phyloP scores from a whole-genome alignment of 2,329 filamentous ascomycete species.

The Alternaria hordeiaustralica region DNA sequence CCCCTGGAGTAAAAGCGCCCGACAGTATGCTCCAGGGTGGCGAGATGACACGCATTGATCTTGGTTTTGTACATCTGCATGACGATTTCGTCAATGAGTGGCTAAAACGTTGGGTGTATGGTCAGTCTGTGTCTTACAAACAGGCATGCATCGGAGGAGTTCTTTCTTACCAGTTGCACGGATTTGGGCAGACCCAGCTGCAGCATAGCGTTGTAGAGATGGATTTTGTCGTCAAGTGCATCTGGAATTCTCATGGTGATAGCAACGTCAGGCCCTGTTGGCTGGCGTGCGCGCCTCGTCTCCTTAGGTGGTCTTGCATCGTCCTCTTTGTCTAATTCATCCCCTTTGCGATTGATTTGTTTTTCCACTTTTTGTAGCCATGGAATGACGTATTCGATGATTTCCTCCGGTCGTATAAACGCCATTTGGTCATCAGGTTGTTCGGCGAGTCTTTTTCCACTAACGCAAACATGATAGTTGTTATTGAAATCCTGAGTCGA shows the following conservation, averaged over 20 bases:
- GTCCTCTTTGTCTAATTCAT: too few species aligned
- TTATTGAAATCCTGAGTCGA: background rate
- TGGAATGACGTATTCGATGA: constrained; percentile 18
- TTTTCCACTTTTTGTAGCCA: constrained; percentile 17
- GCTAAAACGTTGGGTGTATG: background rate
- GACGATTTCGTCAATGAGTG: constrained; percentile 19
- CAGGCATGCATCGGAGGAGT: background rate
- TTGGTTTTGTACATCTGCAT: constrained; percentile 20
- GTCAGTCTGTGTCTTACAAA: background rate
- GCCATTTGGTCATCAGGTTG: constrained; percentile 11
- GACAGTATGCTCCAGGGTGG: constrained; percentile 23
- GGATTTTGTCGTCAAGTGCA: constrained; percentile 19
- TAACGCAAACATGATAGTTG: background rate
- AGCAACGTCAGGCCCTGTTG: background rate
- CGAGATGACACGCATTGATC: constrained; percentile 17
- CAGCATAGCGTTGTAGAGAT: constrained; percentile 30
- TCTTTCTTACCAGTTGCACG: constrained; percentile 1
- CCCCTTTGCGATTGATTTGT: background rate
- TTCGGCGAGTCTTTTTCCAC: background rate
- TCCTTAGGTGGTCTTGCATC: background rate
- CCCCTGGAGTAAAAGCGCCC: constrained; percentile 19
- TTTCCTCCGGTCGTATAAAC: constrained; percentile 13
- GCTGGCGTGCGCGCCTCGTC: background rate
- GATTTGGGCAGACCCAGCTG: constrained; percentile 22
- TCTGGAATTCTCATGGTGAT: constrained; percentile 12